Conservation (phyloP, 2,329 filamentous ascomycete species). For the Colletotrichum sidae region DNA sequence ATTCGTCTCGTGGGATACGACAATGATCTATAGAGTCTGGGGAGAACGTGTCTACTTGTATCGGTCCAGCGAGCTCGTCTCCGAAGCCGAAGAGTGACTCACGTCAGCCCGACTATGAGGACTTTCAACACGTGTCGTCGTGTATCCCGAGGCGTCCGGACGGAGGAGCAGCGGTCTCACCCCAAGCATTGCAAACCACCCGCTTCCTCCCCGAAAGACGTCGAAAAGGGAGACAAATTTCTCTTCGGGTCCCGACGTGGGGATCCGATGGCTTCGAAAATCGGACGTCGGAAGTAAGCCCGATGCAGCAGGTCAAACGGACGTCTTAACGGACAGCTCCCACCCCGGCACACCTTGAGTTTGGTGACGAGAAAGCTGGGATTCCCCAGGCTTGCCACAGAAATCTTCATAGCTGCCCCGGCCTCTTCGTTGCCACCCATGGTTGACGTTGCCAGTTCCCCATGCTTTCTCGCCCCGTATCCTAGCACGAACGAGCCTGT, state of each 20-base stretch:
- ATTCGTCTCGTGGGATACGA: too few species aligned
- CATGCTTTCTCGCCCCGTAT: conserved; percentile 8
- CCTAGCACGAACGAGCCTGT: conserved; percentile 9
- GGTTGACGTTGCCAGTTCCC: too few species aligned
- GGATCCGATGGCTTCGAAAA: not conserved
- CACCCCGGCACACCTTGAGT: too few species aligned
- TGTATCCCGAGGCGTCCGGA: conserved; percentile 13
- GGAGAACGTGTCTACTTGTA: too few species aligned
- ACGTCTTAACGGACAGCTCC: too few species aligned
- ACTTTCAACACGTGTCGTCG: not conserved
- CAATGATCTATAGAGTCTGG: too few species aligned
- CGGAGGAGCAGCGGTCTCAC: conserved; percentile 2
- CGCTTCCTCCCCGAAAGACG: not conserved
- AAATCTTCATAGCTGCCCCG: not conserved
- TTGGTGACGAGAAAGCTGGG: too few species aligned
- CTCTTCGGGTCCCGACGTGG: conserved; percentile 16
- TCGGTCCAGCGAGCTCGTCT: not conserved
- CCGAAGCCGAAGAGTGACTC: not conserved
- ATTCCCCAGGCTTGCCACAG: not conserved
- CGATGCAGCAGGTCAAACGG: too few species aligned
- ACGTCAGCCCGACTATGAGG: not conserved
- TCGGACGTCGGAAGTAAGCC: not conserved
- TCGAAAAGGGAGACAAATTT: conserved; percentile 13
- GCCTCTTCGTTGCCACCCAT: not conserved
- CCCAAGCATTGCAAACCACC: not conserved